Evolutionary conservation across 805 yeast genomes (phyloP), one percentile per base, ranked within the genome.

Genomic region (Lipomyces orientalis): DNA sequence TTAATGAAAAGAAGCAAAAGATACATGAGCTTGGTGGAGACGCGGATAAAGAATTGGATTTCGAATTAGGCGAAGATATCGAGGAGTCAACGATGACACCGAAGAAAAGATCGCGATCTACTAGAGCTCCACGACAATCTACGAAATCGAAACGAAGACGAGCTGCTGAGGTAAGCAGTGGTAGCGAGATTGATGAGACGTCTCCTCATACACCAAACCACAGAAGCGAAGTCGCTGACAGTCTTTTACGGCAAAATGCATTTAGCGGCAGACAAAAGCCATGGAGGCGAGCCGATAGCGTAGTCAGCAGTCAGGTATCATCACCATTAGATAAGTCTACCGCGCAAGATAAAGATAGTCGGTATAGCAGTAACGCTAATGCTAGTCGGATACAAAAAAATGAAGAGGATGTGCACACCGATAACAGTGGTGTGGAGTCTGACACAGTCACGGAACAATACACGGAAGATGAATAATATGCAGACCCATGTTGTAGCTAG

Each of bases 1-100:
- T 65, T 16, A 65, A 65, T 43, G 65, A 58, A 22, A 65, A 65
- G 65, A 65, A 65, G 57, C 34, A 37, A 29, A 60, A 49, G 58
- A 64, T 64, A 12, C 54, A 62, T 22, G 66, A 64, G 25, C 63
- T 64, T 5, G 58, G 57, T 14, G 62, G 43, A 2, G 63, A 19
- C 5, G 39, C 34, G 7, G 43, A 22, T 39, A 49, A 33, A 61
- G 59, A 16, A 9, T 22, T 29, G 54, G 54, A 43, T 33, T 14
- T 33, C 35, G 54, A 59, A 12, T 14, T 35, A 22, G 25, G n/a
- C 16, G 49, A 58, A 58, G 59, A 63, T 4, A 57, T 25, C 37
- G 12, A 58, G 58, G 52, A 31, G 31, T 31, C 52, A 31, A 31
- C 52, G 16, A 33, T 12, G 49, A 55, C 49, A n/a, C 49, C 49